phyloP scores from a whole-genome alignment of 1,284 basidiomycete species.

The Afroboletus lepidellus region DNA sequence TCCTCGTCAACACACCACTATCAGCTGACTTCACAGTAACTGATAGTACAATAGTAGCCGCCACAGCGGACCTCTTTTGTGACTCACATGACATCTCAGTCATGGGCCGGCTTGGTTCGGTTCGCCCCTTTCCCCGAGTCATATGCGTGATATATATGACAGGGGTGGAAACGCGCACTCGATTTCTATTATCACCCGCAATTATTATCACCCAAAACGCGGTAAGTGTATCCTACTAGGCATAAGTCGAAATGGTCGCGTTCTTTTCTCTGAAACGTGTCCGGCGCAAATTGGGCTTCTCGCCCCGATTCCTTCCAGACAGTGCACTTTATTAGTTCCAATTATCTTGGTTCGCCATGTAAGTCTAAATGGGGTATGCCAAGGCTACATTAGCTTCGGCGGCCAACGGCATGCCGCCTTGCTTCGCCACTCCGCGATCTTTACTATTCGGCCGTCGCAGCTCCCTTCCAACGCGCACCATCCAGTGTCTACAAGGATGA shows the following conservation, averaged over 20 bases:
- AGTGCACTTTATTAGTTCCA: neutral
- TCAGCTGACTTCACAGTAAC: slow-evolving; percentile 10
- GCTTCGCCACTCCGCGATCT: neutral
- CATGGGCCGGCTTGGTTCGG: slow-evolving; percentile 3
- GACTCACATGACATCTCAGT: neutral
- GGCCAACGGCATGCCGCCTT: neutral
- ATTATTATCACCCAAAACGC: no score
- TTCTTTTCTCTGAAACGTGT: neutral
- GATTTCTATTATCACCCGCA: no score
- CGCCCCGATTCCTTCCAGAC: neutral
- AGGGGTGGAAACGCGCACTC: slow-evolving; percentile 15
- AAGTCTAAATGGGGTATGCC: slow-evolving; percentile 9
- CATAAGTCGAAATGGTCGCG: neutral
- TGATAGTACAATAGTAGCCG: neutral
- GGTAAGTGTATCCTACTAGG: slow-evolving; percentile 3
- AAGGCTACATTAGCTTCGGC: neutral
- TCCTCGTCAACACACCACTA: neutral
- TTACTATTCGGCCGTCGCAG: neutral
- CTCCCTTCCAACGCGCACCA: neutral
- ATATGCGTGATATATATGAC: neutral
- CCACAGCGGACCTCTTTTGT: neutral
- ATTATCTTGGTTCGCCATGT: neutral
- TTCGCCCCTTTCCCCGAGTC: slow-evolving; percentile 13
- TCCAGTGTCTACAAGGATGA: neutral
- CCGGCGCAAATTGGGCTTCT: neutral